Percentiles rank a stretch among this genome's conserved stretches.
These are phyloP conservation scores for Dendrostoma leiphaemia DNA, from an alignment of 2,329 filamentous ascomycete species.

Conservation along the genomic window DNA sequence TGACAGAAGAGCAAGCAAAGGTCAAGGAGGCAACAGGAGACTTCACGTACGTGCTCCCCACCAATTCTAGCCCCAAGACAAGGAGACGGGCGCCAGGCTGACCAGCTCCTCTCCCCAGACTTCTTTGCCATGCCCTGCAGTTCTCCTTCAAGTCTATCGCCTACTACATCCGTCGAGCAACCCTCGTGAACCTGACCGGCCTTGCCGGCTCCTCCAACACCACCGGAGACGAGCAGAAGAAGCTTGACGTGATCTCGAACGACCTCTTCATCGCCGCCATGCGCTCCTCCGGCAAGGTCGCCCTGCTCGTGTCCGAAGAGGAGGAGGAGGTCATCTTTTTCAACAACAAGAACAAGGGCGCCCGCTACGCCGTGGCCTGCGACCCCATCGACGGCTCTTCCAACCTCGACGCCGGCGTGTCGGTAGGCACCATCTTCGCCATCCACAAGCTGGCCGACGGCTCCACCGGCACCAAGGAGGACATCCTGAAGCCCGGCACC, in stretches of 20 bases:
- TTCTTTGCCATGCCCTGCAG: constrained; percentile 95
- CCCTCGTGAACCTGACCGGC: constrained; percentile 91
- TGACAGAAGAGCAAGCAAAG: constrained; percentile 94
- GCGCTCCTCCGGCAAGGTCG: constrained; percentile 86
- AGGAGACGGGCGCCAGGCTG: constrained; percentile 12
- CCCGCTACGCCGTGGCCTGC: constrained; percentile 93
- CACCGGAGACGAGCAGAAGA: constrained; percentile 98
- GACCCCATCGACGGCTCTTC: constrained; percentile 98
- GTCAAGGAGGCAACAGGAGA: constrained; percentile 94
- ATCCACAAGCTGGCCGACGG: constrained; percentile 86
- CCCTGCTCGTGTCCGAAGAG: constrained; percentile 94
- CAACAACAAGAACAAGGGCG: constrained; percentile 70
- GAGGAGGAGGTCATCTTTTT: constrained; percentile 87
- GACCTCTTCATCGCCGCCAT: constrained; percentile 96
- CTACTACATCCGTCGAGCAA: constrained; percentile 97
- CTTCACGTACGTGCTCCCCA: constrained; percentile 75
- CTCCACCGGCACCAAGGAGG: constrained; percentile 72
- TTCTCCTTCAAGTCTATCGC: constrained; percentile 99
- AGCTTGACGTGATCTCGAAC: constrained; percentile 98
- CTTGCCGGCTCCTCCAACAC: constrained; percentile 92
- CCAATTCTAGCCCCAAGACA: neutral
- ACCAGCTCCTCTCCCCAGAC: constrained; percentile 46
- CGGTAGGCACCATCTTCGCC: constrained; percentile 95
- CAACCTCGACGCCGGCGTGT: constrained; percentile 96
- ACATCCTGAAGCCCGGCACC: constrained; percentile 84